Base-by-base conservation (phyloP, 2,329 filamentous ascomycete genomes). In the Stemphylium lycopersici region DNA sequence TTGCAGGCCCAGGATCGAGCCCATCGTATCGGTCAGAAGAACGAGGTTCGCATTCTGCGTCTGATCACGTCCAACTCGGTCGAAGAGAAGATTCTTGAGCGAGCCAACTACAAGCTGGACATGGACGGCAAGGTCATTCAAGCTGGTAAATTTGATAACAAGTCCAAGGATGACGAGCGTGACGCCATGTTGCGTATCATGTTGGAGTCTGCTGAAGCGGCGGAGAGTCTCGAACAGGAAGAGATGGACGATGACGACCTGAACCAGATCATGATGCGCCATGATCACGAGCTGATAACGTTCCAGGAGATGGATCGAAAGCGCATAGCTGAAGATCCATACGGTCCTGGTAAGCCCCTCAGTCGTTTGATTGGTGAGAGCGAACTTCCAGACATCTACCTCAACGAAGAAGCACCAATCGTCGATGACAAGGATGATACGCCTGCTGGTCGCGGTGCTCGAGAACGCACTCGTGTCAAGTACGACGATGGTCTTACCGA, bases 81-180 rank as follows among this genome's bases (percentile, higher is more conserved):
- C 2, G 95, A 99, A 77, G 95, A 99, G 78, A 97, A 98, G 82
- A 99, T 99, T 72, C 81, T 99, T 47, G 95, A 98, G 76, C 90
- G 93, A 74, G 95, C 95, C 2, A 90, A 96, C 65, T 99, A 90
- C 84, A 99, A 99, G 84, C 85, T 99, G 62, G 93, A 98, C 76
- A 97, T 99, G 90, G 95, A 99, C 72, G 93, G 95, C 80, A 99
- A 99, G 78, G 93, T 99, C 72, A 99, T 99, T 66, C 95, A 99
- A 75, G 95, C 95, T 55, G 95, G 95, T 87, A 96, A 96, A 73
- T 99, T 99, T 79, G 95, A 99, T 68, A 98, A 99, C 80, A 99
- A 98, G 73, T 99, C 95, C 1, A 98, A 95, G 0, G 95, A 97
- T 74, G 96, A 96, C 49, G 95, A 99, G 77, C 91, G 95, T 82